A percentile compares a stretch with the other conserved stretches of the same genome.
Conservation (phyloP, 2,329 filamentous ascomycete genomes). For the Fusarium odoratissimum region DNA sequence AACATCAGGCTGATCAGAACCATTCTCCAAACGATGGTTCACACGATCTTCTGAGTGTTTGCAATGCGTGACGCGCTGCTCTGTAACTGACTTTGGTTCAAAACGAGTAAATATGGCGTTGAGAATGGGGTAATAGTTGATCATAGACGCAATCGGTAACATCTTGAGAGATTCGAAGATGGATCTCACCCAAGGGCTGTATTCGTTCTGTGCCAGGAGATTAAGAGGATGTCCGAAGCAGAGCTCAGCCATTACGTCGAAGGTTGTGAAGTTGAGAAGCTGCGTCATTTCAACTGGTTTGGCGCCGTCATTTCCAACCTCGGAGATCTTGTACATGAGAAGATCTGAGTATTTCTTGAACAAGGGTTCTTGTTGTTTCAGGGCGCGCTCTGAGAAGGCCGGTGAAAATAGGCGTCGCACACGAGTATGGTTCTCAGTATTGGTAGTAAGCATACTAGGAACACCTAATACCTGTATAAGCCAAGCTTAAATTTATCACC, state of each 20-base stretch:
- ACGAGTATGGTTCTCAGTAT: neutral
- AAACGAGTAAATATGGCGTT: neutral
- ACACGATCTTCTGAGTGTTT: constrained; percentile 15
- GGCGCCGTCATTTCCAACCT: constrained; percentile 4
- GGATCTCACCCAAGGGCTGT: constrained; percentile 43
- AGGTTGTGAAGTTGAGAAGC: constrained; percentile 39
- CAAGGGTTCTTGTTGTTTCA: constrained; percentile 20
- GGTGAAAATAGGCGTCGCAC: constrained; percentile 13
- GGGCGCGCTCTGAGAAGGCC: constrained; percentile 16
- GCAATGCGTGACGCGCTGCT: constrained; percentile 13
- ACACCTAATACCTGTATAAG: neutral
- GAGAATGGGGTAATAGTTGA: constrained; percentile 14
- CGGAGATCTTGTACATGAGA: constrained; percentile 11
- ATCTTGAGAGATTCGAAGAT: constrained; percentile 36
- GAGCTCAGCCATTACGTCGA: constrained; percentile 45
- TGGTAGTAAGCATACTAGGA: constrained; percentile 8
- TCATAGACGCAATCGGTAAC: neutral
- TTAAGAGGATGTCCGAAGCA: constrained; percentile 45
- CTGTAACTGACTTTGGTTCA: constrained; percentile 7
- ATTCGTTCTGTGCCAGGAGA: constrained; percentile 37
- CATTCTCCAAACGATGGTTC: neutral
- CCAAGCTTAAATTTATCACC: too few relatives aligned
- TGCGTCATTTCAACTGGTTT: constrained; percentile 14
- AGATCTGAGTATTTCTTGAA: constrained; percentile 20
- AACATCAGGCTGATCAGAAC: constrained; percentile 20